Evolutionary conservation across 2,329 filamentous ascomycete genomes (phyloP).

Genomic region (Fusarium coffeatum): DNA sequence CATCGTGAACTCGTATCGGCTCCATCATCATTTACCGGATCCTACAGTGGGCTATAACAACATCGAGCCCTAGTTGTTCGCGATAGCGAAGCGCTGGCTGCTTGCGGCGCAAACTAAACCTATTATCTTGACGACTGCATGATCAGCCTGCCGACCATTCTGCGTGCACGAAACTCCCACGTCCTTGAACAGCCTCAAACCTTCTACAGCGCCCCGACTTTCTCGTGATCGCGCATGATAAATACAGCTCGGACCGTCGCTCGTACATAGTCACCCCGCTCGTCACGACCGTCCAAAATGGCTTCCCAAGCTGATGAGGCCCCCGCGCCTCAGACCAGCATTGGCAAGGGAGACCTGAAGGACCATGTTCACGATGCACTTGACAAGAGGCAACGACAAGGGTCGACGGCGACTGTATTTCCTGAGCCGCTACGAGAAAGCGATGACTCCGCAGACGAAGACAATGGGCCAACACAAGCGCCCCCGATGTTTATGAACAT

Average conservation of each 20-base stretch:
- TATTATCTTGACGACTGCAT: conserved; percentile 22
- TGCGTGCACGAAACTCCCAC: background rate
- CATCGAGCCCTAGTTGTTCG: conserved; percentile 24
- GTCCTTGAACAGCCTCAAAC: background rate
- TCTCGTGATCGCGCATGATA: background rate
- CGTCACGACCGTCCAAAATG: conserved; percentile 32
- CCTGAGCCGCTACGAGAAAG: conserved; percentile 65
- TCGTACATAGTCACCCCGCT: conserved; percentile 23
- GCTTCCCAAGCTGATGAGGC: conserved; percentile 35
- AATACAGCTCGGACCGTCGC: background rate
- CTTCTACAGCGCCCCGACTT: background rate
- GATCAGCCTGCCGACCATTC: conserved; percentile 9
- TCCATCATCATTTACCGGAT: conserved; percentile 8
- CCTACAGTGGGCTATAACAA: conserved; percentile 16
- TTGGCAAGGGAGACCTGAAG: conserved; percentile 52
- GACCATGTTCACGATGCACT: conserved; percentile 58
- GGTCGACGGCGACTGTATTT: conserved; percentile 54
- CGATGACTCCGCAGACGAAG: conserved; percentile 63
- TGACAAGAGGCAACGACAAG: conserved; percentile 57
- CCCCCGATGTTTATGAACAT: conserved; percentile 74
- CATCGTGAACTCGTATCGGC: conserved; percentile 1
- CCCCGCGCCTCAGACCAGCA: conserved; percentile 36
- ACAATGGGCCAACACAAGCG: conserved; percentile 57
- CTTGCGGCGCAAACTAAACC: conserved; percentile 40
- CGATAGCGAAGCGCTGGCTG: conserved; percentile 29